Conservation (phyloP, 352 stramenopile species). For the Bremia lactucae region DNA sequence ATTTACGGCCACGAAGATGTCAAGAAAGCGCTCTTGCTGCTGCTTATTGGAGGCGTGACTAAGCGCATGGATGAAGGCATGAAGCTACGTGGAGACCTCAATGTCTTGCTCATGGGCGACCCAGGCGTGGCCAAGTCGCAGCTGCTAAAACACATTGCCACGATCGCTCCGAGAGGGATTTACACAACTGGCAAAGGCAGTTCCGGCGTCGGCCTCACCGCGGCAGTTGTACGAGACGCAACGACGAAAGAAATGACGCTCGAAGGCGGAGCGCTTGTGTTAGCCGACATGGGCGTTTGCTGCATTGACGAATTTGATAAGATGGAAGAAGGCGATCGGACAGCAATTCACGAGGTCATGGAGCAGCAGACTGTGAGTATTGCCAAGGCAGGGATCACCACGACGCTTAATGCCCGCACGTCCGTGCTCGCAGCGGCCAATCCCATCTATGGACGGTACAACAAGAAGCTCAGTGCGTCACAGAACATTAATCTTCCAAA, state of each 20-base stretch:
- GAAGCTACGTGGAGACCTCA: conserved; percentile 96
- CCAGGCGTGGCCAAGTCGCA: conserved; percentile 98
- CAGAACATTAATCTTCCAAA: conserved; percentile 99
- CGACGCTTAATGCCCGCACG: conserved; percentile 92
- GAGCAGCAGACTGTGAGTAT: conserved; percentile 99
- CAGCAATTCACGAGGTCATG: conserved; percentile 99
- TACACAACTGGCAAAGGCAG: conserved; percentile 99
- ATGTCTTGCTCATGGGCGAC: conserved; percentile 98
- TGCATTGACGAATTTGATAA: conserved; percentile 99
- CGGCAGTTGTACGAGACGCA: conserved; percentile 93
- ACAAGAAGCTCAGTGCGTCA: conserved; percentile 74
- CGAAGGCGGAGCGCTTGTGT: conserved; percentile 92
- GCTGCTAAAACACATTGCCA: conserved; percentile 97
- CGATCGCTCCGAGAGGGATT: conserved; percentile 92
- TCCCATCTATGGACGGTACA: conserved; percentile 93
- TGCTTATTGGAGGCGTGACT: conserved; percentile 91
- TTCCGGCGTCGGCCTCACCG: conserved; percentile 96
- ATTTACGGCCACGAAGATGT: conserved; percentile 99
- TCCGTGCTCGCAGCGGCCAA: conserved; percentile 99
- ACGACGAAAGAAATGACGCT: conserved; percentile 91
- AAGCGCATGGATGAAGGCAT: conserved; percentile 90
- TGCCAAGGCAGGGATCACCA: conserved; percentile 98
- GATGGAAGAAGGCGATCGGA: conserved; percentile 97
- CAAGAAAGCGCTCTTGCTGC: conserved; percentile 97
- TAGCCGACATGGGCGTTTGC: conserved; percentile 97